phyloP scores from a whole-genome alignment of 768 basidiomycete genomes.

The Pholiota molesta region DNA sequence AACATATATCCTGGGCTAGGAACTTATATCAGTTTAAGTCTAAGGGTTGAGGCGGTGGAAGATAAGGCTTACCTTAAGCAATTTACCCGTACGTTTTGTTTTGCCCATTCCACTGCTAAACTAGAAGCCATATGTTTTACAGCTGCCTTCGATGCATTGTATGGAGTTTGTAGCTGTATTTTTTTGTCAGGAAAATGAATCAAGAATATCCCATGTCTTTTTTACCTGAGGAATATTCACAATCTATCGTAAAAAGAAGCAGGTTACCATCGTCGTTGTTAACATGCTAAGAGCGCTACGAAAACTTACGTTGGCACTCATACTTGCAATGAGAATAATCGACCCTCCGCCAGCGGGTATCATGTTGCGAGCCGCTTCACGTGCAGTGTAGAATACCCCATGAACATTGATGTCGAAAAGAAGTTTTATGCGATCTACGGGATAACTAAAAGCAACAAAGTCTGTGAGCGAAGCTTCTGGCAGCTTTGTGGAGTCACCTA shows the following conservation, averaged over 20 bases:
- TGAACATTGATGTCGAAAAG: constrained; percentile 94
- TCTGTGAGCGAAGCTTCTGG: neutral
- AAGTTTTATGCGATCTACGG: constrained; percentile 79
- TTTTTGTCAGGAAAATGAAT: neutral
- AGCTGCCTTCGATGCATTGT: constrained; percentile 95
- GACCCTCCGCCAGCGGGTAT: constrained; percentile 77
- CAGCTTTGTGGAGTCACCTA: constrained; percentile 37
- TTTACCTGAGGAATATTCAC: constrained; percentile 85
- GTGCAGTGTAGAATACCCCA: constrained; percentile 93
- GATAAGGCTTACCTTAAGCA: constrained; percentile 56
- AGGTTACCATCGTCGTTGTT: too few species aligned
- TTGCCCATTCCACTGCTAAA: constrained; percentile 96
- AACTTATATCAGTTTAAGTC: constrained; percentile 6
- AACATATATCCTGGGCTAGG: constrained; percentile 91
- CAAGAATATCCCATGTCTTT: constrained; percentile 4
- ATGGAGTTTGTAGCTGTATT: constrained; percentile 82
- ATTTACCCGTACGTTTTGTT: constrained; percentile 86
- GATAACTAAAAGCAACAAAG: constrained; percentile 58
- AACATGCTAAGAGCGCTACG: constrained; percentile 8
- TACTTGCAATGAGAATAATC: constrained; percentile 86
- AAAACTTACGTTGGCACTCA: constrained; percentile 78
- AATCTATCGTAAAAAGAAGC: constrained; percentile 46
- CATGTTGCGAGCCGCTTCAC: constrained; percentile 93
- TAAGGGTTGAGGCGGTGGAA: neutral
- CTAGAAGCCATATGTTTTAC: constrained; percentile 94